These are phyloP conservation scores for Candida argentea DNA, from an alignment of 805 yeast genomes.

Conservation along the genomic window DNA sequence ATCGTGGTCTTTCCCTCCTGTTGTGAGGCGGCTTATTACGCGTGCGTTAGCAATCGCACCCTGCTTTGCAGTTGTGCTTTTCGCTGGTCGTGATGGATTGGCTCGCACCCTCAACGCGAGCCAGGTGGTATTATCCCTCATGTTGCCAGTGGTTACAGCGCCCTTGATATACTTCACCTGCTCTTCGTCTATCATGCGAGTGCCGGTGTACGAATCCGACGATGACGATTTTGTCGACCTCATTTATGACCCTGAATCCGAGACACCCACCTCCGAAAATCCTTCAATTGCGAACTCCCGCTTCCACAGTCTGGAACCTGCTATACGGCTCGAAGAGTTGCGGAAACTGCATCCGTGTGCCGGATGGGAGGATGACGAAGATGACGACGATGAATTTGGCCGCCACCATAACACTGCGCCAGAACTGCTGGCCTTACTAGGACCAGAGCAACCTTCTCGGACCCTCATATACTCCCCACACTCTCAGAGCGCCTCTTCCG, in stretches of 20 bases:
- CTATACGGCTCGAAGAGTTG: conserved; percentile 29
- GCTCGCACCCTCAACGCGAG: conserved; percentile 64
- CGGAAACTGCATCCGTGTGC: conserved; percentile 33
- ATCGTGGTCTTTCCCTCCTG: conserved; percentile 72
- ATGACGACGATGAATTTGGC: conserved; percentile 13
- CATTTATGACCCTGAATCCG: conserved; percentile 5
- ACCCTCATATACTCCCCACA: conserved; percentile 1
- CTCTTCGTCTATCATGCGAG: conserved; percentile 55
- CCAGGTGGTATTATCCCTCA: conserved; percentile 73
- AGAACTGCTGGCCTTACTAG: conserved; percentile 11
- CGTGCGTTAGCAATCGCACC: conserved; percentile 80
- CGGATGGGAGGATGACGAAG: conserved; percentile 30
- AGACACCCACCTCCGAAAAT: not conserved
- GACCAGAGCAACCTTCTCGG: not conserved
- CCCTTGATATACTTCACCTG: conserved; percentile 81
- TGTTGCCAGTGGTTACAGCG: conserved; percentile 80
- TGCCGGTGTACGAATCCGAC: conserved; percentile 26
- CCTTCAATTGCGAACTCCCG: conserved; percentile 7
- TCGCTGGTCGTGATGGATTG: conserved; percentile 76
- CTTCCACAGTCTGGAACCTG: conserved; percentile 27
- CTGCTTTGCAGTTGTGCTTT: conserved; percentile 62
- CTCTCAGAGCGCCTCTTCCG: not conserved
- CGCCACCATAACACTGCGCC: conserved; percentile 4
- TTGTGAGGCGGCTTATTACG: conserved; percentile 68
- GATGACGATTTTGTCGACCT: conserved; percentile 16